phyloP scores from a whole-genome alignment of 768 basidiomycete species.

The Ramaria sp. region DNA sequence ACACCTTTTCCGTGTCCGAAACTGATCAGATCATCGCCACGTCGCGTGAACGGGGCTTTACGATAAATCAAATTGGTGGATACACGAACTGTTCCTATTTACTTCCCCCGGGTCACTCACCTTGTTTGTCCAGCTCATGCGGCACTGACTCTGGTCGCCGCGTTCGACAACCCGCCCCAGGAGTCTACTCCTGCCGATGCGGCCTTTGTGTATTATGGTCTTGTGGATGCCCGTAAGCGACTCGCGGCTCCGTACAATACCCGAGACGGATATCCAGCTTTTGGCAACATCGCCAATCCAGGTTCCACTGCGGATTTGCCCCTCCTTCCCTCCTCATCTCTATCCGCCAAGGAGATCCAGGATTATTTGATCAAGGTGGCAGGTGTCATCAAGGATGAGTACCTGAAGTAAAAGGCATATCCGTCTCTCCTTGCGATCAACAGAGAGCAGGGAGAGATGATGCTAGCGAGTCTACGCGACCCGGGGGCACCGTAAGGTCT shows the following conservation, averaged over 20 bases:
- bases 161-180: constrained; percentile 15
- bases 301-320: constrained; percentile 15
- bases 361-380: constrained; percentile 9
- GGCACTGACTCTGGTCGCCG: constrained; percentile 12
- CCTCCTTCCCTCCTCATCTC: constrained; percentile 7
- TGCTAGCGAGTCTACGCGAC: background rate
- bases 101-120: background rate
- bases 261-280: constrained; percentile 1
- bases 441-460: constrained; percentile 12
- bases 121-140: constrained; percentile 18
- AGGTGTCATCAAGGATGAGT: constrained; percentile 7
- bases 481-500: constrained; percentile 1
- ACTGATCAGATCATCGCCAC: constrained; percentile 6
- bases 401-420: constrained; percentile 10
- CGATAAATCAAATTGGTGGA: constrained; percentile 7
- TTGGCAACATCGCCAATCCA: constrained; percentile 10
- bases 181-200: background rate
- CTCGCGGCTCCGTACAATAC: constrained; percentile 11
- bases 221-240: constrained; percentile 15
- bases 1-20: constrained; percentile 12
- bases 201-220: constrained; percentile 13
- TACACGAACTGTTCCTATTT: background rate
- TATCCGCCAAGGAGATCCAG: background rate
- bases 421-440: constrained; percentile 12
- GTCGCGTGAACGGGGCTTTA: background rate